These are phyloP conservation scores for Rhinocladiella similis DNA, from an alignment of 2,329 filamentous ascomycete species.

Conservation along the genomic window DNA sequence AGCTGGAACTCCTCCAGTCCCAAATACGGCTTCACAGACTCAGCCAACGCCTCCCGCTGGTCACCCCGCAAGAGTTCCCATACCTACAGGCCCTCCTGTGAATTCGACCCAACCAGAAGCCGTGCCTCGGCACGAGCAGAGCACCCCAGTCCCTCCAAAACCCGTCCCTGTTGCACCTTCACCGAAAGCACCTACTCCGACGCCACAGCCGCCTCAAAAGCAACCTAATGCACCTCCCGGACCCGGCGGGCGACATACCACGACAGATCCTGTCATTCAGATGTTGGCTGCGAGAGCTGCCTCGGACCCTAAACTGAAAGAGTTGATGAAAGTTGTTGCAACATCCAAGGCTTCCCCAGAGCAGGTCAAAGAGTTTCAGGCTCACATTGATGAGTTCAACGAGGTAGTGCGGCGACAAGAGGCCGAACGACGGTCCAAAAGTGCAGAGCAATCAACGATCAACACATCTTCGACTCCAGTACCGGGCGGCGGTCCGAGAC, in stretches of 20 bases:
- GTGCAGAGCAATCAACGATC: slow-evolving; percentile 16
- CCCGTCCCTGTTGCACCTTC: slow-evolving; percentile 27
- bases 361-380: slow-evolving; percentile 51
- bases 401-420: slow-evolving; percentile 48
- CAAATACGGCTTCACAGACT: slow-evolving; percentile 3
- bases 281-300: slow-evolving; percentile 54
- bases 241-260: slow-evolving; percentile 41
- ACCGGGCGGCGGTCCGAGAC: not conserved
- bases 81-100: not conserved
- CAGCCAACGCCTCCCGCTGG: slow-evolving; percentile 1
- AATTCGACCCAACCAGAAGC: slow-evolving; percentile 7
- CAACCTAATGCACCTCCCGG: slow-evolving; percentile 29
- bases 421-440: slow-evolving; percentile 22
- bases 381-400: slow-evolving; percentile 53
- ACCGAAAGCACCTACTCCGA: slow-evolving; percentile 5
- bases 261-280: slow-evolving; percentile 52
- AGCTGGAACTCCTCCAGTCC: slow-evolving; percentile 15
- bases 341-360: slow-evolving; percentile 50
- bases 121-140: not conserved
- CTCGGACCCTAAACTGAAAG: slow-evolving; percentile 49
- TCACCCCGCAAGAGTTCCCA: not conserved
- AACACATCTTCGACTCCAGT: slow-evolving; percentile 4
- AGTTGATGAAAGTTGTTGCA: slow-evolving; percentile 52
- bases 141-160: slow-evolving; percentile 26
- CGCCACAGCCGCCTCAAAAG: slow-evolving; percentile 6